Base-by-base conservation (phyloP, 1,284 basidiomycete species). In the Lentinus polychrous region DNA sequence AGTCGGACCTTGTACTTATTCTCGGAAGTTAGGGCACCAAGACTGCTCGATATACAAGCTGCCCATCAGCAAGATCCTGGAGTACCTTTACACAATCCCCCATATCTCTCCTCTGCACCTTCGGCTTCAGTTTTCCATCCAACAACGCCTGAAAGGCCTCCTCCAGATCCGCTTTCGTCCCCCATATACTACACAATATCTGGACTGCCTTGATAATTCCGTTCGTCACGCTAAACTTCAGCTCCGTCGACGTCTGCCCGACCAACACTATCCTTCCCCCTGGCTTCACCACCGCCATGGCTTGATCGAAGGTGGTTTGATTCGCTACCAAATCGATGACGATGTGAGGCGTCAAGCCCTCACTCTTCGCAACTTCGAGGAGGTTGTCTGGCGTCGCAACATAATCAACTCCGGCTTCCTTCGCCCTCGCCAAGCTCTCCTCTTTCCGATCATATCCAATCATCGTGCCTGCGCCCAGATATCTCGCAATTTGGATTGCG, bases 341-440 rank as follows among this genome's bases (percentile, higher is more conserved):
- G 65, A 70, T 34, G 58, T 71, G 17, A 68, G 68, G 32, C 64
- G 59, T 7, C 61, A 73, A 51, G 64, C 72, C 3, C 70, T 50
- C 40, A 44, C 52, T 48, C 22, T 31, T 23, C 11, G 53, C n/a
- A 14, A 51, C 20, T 2, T 27, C 35, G 17, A 41, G 33, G 34
- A 57, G 41, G 33, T 46, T 34, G 17, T 52, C 50, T 2, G 55
- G 53, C n/a, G n/a, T 24, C 3, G 49, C 47, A 6, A 50, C 53
- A 31, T 51, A 27, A 34, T 57, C 55, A 8, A 49, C 55, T 24
- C 55, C 55, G 3, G 45, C 42, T 43, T 46, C 43, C 3, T 40
- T 41, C 7, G 51, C 55, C 3, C 27, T 34, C 4, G 35, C 32
- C 17, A 55, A 34, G 35, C 45, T 55, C 12, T 41, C 35, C 11